Evolutionary conservation across 768 basidiomycete species (phyloP).

Genomic region (Lentinus tigrinus): DNA sequence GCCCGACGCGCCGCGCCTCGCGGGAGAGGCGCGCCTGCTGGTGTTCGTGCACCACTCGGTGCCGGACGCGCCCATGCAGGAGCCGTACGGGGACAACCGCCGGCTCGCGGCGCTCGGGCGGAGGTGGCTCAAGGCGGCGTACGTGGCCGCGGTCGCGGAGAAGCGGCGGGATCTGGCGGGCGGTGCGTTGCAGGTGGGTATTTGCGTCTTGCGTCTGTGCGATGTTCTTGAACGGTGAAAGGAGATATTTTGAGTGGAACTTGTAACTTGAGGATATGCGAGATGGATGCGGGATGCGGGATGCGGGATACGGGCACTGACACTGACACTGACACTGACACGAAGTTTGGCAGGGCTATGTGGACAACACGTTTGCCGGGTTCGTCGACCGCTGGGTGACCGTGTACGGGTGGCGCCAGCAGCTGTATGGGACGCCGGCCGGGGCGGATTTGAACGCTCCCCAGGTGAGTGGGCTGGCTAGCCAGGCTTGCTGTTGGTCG

Average conservation of each 20-base stretch:
- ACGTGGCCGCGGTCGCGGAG: neutral
- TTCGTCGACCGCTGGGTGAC: neutral
- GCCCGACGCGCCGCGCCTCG: conserved; percentile 4
- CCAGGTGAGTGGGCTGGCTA: neutral
- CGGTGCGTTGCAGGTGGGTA: neutral
- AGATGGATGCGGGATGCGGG: too few species aligned
- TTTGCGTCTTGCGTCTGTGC: too few species aligned
- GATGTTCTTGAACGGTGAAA: too few species aligned
- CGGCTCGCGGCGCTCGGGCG: neutral
- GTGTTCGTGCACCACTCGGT: conserved; percentile 2
- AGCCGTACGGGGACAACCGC: neutral
- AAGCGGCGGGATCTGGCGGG: neutral
- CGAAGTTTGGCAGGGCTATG: neutral
- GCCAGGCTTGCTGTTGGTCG: neutral
- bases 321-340: neutral
- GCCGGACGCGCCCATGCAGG: neutral
- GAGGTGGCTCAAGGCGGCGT: neutral
- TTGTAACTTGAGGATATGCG: too few species aligned
- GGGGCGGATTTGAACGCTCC: neutral
- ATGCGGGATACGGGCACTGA: too few species aligned
- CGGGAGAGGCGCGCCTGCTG: neutral
- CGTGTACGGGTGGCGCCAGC: neutral
- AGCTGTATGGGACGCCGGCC: neutral
- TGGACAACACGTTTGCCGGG: neutral
- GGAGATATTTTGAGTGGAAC: too few species aligned